A percentile compares a stretch with the other conserved stretches of the same genome.
phyloP scores from a whole-genome alignment of 2,329 filamentous ascomycete genomes.

The Podosphaera leucotricha region DNA sequence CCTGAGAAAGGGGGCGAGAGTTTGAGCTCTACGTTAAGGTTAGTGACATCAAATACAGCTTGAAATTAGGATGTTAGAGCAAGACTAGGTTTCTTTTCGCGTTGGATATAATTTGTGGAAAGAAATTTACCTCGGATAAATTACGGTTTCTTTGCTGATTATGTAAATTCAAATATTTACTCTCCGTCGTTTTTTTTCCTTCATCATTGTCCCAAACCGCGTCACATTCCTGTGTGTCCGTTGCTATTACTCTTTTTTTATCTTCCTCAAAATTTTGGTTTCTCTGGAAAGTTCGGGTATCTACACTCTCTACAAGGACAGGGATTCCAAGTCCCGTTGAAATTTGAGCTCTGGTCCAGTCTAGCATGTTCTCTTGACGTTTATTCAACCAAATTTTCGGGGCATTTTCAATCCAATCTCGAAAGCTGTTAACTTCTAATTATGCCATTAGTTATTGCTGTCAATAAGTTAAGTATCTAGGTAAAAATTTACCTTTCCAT shows the following conservation, averaged over 20 bases:
- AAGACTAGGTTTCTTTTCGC: not conserved
- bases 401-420: constrained; percentile 59
- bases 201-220: constrained; percentile 52
- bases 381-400: constrained; percentile 70
- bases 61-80: not conserved
- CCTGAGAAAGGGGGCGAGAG: not conserved
- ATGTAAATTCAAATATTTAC: not conserved
- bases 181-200: constrained; percentile 19
- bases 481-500: constrained; percentile 25
- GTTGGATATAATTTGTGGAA: not conserved
- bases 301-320: constrained; percentile 56
- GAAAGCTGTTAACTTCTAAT: constrained; percentile 29
- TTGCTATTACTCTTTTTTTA: constrained; percentile 25
- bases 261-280: not conserved
- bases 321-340: constrained; percentile 33
- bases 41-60: not conserved
- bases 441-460: not conserved
- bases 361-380: constrained; percentile 56
- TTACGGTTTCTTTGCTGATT: not conserved
- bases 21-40: not conserved
- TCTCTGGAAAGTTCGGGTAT: constrained; percentile 40
- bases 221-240: constrained; percentile 42
- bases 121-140: not conserved
- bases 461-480: not conserved
- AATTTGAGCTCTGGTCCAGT: constrained; percentile 47